Evolutionary conservation across 2,329 filamentous ascomycete species (phyloP).

Genomic region (Emergomyces orientalis): DNA sequence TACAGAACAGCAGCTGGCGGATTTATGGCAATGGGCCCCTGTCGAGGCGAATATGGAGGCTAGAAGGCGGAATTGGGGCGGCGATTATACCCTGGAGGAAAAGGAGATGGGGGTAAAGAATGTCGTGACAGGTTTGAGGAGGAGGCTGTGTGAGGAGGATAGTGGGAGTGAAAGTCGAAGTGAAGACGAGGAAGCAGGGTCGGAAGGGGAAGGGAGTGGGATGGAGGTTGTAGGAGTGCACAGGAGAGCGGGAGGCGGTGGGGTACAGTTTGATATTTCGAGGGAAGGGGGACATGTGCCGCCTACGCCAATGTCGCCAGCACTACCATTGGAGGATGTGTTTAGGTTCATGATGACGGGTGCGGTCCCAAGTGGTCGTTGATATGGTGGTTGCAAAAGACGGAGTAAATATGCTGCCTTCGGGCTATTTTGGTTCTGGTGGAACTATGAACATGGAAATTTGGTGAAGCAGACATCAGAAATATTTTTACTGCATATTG

Average conservation of each 20-base stretch:
- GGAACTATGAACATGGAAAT: background rate
- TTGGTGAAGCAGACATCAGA: background rate
- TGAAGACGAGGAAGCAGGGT: constrained; percentile 48
- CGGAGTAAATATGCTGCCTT: background rate
- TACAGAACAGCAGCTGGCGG: constrained; percentile 43
- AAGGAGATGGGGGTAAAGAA: constrained; percentile 55
- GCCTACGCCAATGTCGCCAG: constrained; percentile 19
- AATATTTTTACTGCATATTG: background rate
- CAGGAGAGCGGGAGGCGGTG: constrained; percentile 24
- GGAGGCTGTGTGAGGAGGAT: constrained; percentile 48
- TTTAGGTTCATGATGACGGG: constrained; percentile 46
- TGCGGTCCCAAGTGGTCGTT: constrained; percentile 22
- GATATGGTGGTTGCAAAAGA: background rate
- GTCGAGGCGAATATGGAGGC: constrained; percentile 40
- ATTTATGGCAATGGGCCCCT: constrained; percentile 52
- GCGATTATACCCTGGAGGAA: constrained; percentile 65
- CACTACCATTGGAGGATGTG: constrained; percentile 39
- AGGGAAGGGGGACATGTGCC: constrained; percentile 19
- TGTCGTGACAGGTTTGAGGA: constrained; percentile 61
- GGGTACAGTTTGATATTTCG: constrained; percentile 30
- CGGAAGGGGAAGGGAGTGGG: constrained; percentile 34
- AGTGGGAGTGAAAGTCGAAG: constrained; percentile 38
- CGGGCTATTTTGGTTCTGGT: background rate
- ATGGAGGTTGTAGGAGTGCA: constrained; percentile 35
- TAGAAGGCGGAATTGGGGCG: constrained; percentile 44